These are phyloP conservation scores for Chaetomiaceae sp. DNA, from an alignment of 2,329 filamentous ascomycete genomes.

Conservation along the genomic window DNA sequence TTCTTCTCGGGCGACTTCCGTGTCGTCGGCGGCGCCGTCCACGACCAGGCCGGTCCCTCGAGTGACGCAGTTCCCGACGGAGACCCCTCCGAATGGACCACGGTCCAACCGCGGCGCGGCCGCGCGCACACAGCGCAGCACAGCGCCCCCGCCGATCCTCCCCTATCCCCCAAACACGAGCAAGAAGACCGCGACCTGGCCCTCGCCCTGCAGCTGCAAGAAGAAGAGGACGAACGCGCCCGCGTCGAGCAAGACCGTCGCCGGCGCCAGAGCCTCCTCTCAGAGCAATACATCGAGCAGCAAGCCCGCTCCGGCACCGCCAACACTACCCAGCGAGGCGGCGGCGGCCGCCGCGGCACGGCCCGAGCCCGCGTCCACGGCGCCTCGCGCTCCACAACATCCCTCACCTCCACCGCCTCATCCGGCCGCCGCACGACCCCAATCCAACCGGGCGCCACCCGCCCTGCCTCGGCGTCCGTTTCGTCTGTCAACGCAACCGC, in stretches of 20 bases:
- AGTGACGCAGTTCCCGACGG: background rate
- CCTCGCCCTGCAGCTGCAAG: slow-evolving; percentile 85
- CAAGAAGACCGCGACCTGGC: slow-evolving; percentile 86
- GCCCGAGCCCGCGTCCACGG: background rate
- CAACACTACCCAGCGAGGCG: slow-evolving; percentile 15
- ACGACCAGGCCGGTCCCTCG: slow-evolving; percentile 11
- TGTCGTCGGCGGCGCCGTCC: slow-evolving; percentile 61
- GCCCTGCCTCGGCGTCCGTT: background rate
- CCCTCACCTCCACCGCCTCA: slow-evolving; percentile 3
- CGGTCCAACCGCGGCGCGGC: slow-evolving; percentile 41
- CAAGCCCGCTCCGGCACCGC: slow-evolving; percentile 41
- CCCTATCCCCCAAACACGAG: slow-evolving; percentile 45
- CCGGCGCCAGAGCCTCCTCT: slow-evolving; percentile 62
- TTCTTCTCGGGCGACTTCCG: slow-evolving; percentile 90
- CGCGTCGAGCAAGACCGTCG: slow-evolving; percentile 57
- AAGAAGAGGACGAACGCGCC: slow-evolving; percentile 82
- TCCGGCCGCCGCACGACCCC: background rate
- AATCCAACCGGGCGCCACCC: background rate
- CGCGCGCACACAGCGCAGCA: slow-evolving; percentile 23
- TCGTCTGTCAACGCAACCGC: background rate
- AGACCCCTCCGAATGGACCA: slow-evolving; percentile 46
- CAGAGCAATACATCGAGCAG: slow-evolving; percentile 66
- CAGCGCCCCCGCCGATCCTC: slow-evolving; percentile 24
- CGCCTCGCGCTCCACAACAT: slow-evolving; percentile 8
- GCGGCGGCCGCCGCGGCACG: slow-evolving; percentile 3